These are phyloP conservation scores for Ogataea nakhonphanomensis DNA, from an alignment of 805 yeast genomes.

Conservation along the genomic window DNA sequence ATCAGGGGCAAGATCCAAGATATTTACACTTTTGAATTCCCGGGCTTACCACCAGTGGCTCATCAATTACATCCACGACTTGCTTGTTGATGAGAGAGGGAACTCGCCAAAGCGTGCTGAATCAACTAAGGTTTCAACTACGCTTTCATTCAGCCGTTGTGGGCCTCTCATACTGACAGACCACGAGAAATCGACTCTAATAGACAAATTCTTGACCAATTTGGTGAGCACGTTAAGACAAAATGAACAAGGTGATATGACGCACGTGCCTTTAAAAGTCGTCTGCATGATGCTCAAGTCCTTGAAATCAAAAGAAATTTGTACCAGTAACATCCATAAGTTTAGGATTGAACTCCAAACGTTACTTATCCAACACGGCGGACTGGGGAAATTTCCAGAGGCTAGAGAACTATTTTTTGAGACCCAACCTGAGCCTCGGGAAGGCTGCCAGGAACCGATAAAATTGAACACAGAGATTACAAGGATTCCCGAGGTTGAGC, in stretches of 20 bases:
- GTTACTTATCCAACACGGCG: constrained; percentile 62
- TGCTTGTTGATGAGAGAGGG: constrained; percentile 58
- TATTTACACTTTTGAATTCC: constrained; percentile 69
- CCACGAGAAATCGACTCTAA: constrained; percentile 60
- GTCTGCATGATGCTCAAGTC: constrained; percentile 63
- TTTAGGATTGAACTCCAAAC: constrained; percentile 58
- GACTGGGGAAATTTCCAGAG: constrained; percentile 48
- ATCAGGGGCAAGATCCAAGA: constrained; percentile 55
- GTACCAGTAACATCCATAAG: constrained; percentile 45
- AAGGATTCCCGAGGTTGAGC: constrained; percentile 6
- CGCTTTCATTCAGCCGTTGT: constrained; percentile 48
- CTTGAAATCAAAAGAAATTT: constrained; percentile 41
- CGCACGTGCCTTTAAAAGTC: constrained; percentile 38
- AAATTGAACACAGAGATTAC: not conserved
- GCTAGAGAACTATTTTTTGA: constrained; percentile 52
- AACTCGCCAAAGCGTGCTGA: constrained; percentile 2
- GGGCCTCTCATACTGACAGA: constrained; percentile 54
- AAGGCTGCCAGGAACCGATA: not conserved
- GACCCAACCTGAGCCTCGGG: not conserved
- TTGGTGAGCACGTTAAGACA: constrained; percentile 43
- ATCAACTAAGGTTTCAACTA: constrained; percentile 1
- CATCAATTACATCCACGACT: constrained; percentile 61
- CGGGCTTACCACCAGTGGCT: constrained; percentile 51
- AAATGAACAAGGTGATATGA: constrained; percentile 18
- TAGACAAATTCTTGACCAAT: constrained; percentile 68